A percentile compares a stretch with the other conserved stretches of the same genome.
Evolutionary conservation across 2,329 filamentous ascomycete species (phyloP).

Genomic region (Phaeosphaeriaceae sp.): DNA sequence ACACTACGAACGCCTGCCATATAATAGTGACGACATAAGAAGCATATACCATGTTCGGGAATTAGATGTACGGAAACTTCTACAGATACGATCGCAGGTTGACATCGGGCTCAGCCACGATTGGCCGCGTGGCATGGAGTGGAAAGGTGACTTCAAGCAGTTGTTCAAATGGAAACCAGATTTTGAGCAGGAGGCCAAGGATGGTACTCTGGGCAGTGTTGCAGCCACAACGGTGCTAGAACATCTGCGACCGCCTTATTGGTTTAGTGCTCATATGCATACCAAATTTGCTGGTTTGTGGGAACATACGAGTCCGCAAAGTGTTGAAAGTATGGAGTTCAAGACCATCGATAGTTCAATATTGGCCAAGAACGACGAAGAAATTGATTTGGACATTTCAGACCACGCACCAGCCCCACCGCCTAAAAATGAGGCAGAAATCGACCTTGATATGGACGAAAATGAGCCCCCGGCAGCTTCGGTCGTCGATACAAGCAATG

Average conservation of each 20-base stretch:
- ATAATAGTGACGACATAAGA: conserved; percentile 75
- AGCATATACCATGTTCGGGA: conserved; percentile 91
- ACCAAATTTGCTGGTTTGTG: conserved; percentile 78
- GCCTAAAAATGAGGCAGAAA: conserved; percentile 42
- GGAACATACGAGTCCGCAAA: conserved; percentile 51
- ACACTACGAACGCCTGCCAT: conserved; percentile 86
- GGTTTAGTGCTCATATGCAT: conserved; percentile 92
- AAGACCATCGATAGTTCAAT: not conserved
- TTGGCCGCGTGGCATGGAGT: conserved; percentile 87
- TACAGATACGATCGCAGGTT: conserved; percentile 83
- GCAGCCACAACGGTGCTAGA: conserved; percentile 84
- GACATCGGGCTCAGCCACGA: conserved; percentile 94
- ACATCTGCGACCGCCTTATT: conserved; percentile 78
- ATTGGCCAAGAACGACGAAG: conserved; percentile 64
- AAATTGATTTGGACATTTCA: conserved; percentile 61
- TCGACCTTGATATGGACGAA: conserved; percentile 52
- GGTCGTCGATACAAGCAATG: conserved; percentile 11
- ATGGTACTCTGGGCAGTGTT: conserved; percentile 77
- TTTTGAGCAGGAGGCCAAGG: conserved; percentile 76
- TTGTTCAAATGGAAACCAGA: conserved; percentile 77
- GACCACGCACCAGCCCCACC: conserved; percentile 49
- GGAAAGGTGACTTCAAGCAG: conserved; percentile 70
- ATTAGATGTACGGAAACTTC: conserved; percentile 85
- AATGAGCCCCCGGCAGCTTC: conserved; percentile 21
- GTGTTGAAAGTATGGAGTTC: not conserved